Percentiles rank a stretch among this genome's conserved stretches.
phyloP scores from a whole-genome alignment of 805 yeast species.

The Suhomyces sp. region DNA sequence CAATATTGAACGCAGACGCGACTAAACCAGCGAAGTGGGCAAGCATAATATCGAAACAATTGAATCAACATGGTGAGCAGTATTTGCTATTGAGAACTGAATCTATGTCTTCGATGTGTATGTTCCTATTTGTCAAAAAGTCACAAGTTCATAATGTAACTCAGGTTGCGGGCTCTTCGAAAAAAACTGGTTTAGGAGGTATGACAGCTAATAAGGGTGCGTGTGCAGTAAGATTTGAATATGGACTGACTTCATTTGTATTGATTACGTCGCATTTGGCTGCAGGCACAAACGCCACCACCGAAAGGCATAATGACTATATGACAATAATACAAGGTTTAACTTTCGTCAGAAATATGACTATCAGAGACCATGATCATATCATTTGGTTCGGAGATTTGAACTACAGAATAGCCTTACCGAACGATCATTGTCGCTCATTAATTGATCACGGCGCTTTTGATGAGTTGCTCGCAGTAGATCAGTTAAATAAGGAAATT shows the following conservation, averaged over 20 bases:
- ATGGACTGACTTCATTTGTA: slow-evolving; percentile 50
- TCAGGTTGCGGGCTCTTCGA: slow-evolving; percentile 89
- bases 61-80: slow-evolving; percentile 46
- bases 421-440: slow-evolving; percentile 65
- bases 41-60: slow-evolving; percentile 53
- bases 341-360: slow-evolving; percentile 71
- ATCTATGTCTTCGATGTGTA: slow-evolving; percentile 66
- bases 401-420: slow-evolving; percentile 74
- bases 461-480: slow-evolving; percentile 57
- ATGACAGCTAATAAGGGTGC: slow-evolving; percentile 97
- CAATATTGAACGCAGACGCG: slow-evolving; percentile 82
- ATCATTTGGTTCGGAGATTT: slow-evolving; percentile 93
- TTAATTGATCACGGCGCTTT: slow-evolving; percentile 47
- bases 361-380: slow-evolving; percentile 73
- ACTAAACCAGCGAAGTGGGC: slow-evolving; percentile 81
- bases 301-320: slow-evolving; percentile 85
- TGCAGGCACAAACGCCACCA: slow-evolving; percentile 79
- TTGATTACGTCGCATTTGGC: slow-evolving; percentile 89
- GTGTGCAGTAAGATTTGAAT: slow-evolving; percentile 84
- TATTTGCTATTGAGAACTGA: slow-evolving; percentile 72
- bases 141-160: slow-evolving; percentile 53
- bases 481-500: slow-evolving; percentile 79
- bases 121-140: slow-evolving; percentile 61
- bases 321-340: slow-evolving; percentile 72
- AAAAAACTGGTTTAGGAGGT: slow-evolving; percentile 95